Percentiles rank a stretch among this genome's conserved stretches.
phyloP scores from a whole-genome alignment of 148 eudicot genomes.

The Arctostaphylos glauca region DNA sequence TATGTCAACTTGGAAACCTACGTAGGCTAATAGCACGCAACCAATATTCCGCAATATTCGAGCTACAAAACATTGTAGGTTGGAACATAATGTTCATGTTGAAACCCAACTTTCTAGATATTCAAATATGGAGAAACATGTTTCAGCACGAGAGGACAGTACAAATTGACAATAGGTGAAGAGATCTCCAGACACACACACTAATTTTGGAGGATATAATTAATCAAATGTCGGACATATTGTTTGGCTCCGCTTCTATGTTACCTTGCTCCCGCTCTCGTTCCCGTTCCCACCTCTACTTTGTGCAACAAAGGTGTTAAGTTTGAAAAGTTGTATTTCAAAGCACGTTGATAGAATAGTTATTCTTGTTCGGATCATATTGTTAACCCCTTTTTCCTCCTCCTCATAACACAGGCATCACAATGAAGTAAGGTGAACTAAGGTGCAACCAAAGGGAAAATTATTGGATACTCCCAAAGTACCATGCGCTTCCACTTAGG shows the following conservation, averaged over 20 bases:
- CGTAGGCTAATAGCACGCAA: not conserved
- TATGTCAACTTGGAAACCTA: not conserved
- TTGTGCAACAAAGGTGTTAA: too few relatives aligned
- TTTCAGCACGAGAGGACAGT: not conserved
- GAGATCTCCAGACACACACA: not conserved
- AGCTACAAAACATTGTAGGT: not conserved
- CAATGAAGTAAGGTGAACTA: not conserved
- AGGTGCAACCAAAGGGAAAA: not conserved
- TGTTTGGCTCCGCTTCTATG: too few relatives aligned
- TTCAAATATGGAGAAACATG: slow-evolving; percentile 6
- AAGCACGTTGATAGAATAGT: too few relatives aligned
- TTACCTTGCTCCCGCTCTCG: too few relatives aligned
- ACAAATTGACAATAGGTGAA: not conserved
- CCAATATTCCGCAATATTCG: not conserved
- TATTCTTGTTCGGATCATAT: too few relatives aligned
- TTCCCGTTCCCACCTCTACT: too few relatives aligned
- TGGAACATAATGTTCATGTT: not conserved
- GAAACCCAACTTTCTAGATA: not conserved
- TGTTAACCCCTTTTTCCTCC: too few relatives aligned
- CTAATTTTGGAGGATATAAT: not conserved
- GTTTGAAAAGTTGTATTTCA: too few relatives aligned
- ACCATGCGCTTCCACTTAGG: too few relatives aligned
- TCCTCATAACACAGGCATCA: not conserved
- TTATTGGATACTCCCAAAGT: too few relatives aligned
- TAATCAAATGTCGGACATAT: not conserved